A percentile compares a stretch with the other conserved stretches of the same genome.
phyloP scores from a whole-genome alignment of 1,284 basidiomycete genomes.

The Meripilus lineatus region DNA sequence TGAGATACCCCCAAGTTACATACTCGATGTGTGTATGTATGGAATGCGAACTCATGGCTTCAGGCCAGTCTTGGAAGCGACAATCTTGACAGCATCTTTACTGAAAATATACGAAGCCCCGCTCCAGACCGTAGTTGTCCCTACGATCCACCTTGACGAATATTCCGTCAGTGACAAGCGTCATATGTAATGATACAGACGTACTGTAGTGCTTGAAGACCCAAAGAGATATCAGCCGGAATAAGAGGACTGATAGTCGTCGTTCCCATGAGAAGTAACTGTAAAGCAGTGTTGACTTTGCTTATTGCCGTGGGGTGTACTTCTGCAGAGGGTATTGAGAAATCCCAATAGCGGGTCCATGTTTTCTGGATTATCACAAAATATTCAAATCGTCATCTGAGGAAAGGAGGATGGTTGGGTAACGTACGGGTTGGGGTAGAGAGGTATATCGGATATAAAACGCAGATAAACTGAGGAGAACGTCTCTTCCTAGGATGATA shows the following conservation, averaged over 20 bases:
- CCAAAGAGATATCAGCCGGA: conserved; percentile 51
- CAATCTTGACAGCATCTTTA: conserved; percentile 24
- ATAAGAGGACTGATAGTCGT: conserved; percentile 85
- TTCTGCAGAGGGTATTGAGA: conserved; percentile 90
- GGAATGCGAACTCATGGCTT: no score
- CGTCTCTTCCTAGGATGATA: conserved; percentile 88
- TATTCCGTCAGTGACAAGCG: not conserved
- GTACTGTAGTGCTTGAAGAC: conserved; percentile 62
- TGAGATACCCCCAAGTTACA: no score
- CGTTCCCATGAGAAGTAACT: conserved; percentile 85
- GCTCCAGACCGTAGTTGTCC: conserved; percentile 87
- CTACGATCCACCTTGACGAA: conserved; percentile 70
- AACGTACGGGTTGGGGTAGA: conserved; percentile 76
- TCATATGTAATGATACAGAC: conserved; percentile 21
- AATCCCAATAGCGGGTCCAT: conserved; percentile 89
- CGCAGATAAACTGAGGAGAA: conserved; percentile 83
- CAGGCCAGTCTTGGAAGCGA: conserved; percentile 7
- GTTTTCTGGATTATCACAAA: conserved; percentile 67
- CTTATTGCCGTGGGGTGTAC: conserved; percentile 88
- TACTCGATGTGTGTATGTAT: no score
- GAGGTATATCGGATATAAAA: conserved; percentile 94
- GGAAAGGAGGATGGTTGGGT: no score
- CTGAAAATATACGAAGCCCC: conserved; percentile 83
- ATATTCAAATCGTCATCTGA: no score
- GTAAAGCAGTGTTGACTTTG: conserved; percentile 94